These are phyloP conservation scores for Lasiosphaeria ovina DNA, from an alignment of 495 filamentous ascomycete genomes.

Conservation along the genomic window DNA sequence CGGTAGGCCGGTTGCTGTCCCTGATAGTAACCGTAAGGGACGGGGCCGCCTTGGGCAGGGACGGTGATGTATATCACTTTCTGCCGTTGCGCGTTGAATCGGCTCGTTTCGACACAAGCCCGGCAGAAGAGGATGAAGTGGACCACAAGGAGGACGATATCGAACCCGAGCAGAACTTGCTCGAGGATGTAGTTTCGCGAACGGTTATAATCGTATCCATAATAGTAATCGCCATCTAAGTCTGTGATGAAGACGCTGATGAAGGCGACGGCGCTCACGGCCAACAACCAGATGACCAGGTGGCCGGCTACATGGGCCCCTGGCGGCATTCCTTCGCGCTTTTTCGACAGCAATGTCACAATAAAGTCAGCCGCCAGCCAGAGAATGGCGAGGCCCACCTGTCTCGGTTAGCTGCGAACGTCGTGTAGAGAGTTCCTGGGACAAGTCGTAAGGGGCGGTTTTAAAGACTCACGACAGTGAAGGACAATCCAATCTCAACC, in stretches of 20 bases:
- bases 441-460: too few species aligned
- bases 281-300: conserved; percentile 31
- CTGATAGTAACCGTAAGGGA: not conserved
- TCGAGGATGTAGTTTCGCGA: not conserved
- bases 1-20: not conserved
- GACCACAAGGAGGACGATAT: conserved; percentile 17
- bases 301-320: conserved; percentile 38
- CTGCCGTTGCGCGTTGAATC: conserved; percentile 21
- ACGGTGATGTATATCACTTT: conserved; percentile 16
- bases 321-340: conserved; percentile 33
- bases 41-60: conserved; percentile 3
- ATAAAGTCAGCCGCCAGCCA: conserved; percentile 40
- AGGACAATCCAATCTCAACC: not conserved
- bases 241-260: not conserved
- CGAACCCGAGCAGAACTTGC: conserved; percentile 23
- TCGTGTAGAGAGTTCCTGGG: not conserved
- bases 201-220: not conserved
- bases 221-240: conserved; percentile 8
- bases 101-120: conserved; percentile 44
- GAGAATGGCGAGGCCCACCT: conserved; percentile 34
- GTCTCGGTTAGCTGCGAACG: conserved; percentile 4
- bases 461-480: not conserved
- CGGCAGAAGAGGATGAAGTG: conserved; percentile 45
- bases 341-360: conserved; percentile 22
- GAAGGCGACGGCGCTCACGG: conserved; percentile 19